Conservation (phyloP, 768 basidiomycete genomes). For the Pholiota molesta region DNA sequence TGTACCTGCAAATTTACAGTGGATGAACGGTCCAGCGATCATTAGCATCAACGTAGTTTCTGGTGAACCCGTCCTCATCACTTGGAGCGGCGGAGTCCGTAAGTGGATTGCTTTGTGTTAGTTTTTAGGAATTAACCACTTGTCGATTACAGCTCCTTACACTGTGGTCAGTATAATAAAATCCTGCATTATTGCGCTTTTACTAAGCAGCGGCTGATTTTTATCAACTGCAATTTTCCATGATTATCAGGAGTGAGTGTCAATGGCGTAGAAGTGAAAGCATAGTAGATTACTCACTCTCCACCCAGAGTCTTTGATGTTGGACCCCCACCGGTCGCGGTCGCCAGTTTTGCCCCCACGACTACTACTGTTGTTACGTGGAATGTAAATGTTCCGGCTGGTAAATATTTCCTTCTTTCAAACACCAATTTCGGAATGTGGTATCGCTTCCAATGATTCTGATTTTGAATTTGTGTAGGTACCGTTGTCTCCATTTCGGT, state of each 20-base stretch:
- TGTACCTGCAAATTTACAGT: neutral
- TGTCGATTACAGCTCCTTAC: slow-evolving; percentile 1
- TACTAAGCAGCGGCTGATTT: neutral
- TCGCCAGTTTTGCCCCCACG: neutral
- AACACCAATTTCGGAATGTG: too few relatives aligned
- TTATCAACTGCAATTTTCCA: neutral
- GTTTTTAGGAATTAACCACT: neutral
- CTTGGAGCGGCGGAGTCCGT: slow-evolving; percentile 10
- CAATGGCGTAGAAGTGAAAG: neutral
- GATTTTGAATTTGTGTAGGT: too few relatives aligned
- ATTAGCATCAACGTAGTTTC: neutral
- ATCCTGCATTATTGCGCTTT: neutral
- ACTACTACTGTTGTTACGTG: neutral
- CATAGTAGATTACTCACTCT: neutral
- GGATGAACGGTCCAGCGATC: neutral
- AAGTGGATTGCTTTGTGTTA: neutral
- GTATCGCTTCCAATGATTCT: too few relatives aligned
- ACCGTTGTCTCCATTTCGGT: too few relatives aligned
- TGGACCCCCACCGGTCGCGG: neutral
- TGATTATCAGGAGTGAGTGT: neutral
- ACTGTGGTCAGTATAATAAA: slow-evolving; percentile 5
- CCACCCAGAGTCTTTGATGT: neutral
- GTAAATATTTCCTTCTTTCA: neutral
- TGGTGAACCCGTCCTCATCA: neutral
- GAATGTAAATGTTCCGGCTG: neutral